Percentiles rank a stretch among this genome's conserved stretches.
These are phyloP conservation scores for Candida nanaspora DNA, from an alignment of 805 yeast genomes.

Conservation along the genomic window DNA sequence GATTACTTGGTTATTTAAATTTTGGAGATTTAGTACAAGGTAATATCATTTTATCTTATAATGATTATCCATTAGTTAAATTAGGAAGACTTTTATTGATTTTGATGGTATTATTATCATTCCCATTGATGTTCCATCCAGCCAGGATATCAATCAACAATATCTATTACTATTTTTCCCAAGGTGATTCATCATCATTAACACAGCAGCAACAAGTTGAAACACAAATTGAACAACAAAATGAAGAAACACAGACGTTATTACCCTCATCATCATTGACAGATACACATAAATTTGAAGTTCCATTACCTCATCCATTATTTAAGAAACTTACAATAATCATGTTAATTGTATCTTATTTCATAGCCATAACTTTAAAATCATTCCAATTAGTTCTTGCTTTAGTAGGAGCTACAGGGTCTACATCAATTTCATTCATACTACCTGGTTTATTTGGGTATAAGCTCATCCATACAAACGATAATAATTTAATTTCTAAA, in stretches of 20 bases:
- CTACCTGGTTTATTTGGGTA: conserved; percentile 75
- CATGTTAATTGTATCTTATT: conserved; percentile 42
- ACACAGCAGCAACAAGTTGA: not conserved
- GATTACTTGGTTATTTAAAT: conserved; percentile 62
- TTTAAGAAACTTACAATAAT: conserved; percentile 43
- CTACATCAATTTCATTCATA: conserved; percentile 70
- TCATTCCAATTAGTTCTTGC: conserved; percentile 67
- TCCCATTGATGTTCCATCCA: conserved; percentile 78
- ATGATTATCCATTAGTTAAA: conserved; percentile 39
- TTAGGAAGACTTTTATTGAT: conserved; percentile 58
- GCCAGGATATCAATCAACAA: conserved; percentile 69
- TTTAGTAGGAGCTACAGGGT: conserved; percentile 78
- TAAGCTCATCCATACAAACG: conserved; percentile 36
- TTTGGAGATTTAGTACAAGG: conserved; percentile 64
- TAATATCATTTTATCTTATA: conserved; percentile 64
- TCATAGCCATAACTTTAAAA: conserved; percentile 48
- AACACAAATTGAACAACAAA: not conserved
- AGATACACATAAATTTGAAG: conserved; percentile 13
- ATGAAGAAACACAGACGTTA: too few relatives aligned
- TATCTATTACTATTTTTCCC: conserved; percentile 29
- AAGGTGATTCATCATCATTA: not conserved
- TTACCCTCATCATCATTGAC: not conserved
- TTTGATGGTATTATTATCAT: conserved; percentile 67
- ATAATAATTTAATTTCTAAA: conserved; percentile 7
- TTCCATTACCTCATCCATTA: conserved; percentile 38